Percentiles rank a stretch among this genome's conserved stretches.
phyloP scores from a whole-genome alignment of 2,329 filamentous ascomycete species.

The Fusarium bactridioides region DNA sequence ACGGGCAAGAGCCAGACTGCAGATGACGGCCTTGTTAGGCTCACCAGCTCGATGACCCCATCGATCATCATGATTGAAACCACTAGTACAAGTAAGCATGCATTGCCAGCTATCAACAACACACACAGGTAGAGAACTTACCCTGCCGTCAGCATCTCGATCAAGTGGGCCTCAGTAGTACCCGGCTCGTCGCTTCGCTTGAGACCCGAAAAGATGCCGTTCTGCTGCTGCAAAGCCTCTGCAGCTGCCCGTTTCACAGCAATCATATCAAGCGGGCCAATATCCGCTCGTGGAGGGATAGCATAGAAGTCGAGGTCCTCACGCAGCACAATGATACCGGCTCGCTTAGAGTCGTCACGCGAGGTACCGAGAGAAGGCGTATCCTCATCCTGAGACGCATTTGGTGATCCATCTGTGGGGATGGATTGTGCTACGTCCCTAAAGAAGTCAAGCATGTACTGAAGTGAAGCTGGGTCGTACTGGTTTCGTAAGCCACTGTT shows the following conservation, averaged over 20 bases:
- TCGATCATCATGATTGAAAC: constrained; percentile 92
- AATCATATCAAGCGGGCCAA: constrained; percentile 90
- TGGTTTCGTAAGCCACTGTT: constrained; percentile 50
- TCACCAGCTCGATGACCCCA: constrained; percentile 99
- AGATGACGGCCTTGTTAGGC: constrained; percentile 98
- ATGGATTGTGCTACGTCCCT: constrained; percentile 96
- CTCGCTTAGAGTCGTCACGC: constrained; percentile 85
- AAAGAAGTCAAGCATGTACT: constrained; percentile 99
- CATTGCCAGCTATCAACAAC: not conserved
- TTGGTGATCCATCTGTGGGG: constrained; percentile 74
- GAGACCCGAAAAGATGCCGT: constrained; percentile 94
- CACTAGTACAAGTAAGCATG: constrained; percentile 61
- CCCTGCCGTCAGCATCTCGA: constrained; percentile 99
- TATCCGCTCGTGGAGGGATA: constrained; percentile 86
- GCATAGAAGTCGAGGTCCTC: constrained; percentile 98
- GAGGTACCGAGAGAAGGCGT: constrained; percentile 71
- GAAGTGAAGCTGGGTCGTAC: constrained; percentile 95
- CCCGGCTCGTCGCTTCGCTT: constrained; percentile 95
- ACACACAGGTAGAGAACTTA: constrained; percentile 57
- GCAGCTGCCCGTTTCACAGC: constrained; percentile 94
- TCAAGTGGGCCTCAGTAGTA: constrained; percentile 96
- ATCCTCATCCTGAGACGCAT: constrained; percentile 69
- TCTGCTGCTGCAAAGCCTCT: constrained; percentile 83
- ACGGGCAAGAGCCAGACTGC: constrained; percentile 91
- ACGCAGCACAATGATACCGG: constrained; percentile 94